Evolutionary conservation across 1,139 yeast genomes (phyloP), one percentile per base, ranked within the genome.

Genomic region (Keqinozyma sinolaborantium): DNA sequence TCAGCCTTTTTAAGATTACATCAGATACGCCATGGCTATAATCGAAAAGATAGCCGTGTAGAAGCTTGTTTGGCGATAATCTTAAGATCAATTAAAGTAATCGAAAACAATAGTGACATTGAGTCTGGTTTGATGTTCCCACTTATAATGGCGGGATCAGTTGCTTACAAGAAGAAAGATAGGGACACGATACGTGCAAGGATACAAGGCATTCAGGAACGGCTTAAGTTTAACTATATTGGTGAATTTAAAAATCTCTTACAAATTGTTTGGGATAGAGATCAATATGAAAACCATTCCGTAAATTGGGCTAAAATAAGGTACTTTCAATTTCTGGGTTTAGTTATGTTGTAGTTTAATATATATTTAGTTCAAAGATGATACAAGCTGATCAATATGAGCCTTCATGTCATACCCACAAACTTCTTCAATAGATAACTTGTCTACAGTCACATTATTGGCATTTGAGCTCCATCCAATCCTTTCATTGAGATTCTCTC

Each of bases 381-480:
- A 7, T 10, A 39, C 39, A 13, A 45, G 20, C 20, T 25, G 21
- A 10, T 49, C 52, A 12, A 49, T 47, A 25, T 49, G 48, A 2
- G 31, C 32, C 31, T 48, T 48, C 53, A 53, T 51, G 31, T 53
- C 52, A 34, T 54, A 54, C 9, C 56, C 58, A 35, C 60, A 53
- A 4, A 54, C 57, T 35, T 54, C 59, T 14, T 50, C 56, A 20
- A 54, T 53, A n/a, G 60, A 53, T 30, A 54, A 42, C 30, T 53
- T 54, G 26, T 42, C 38, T 18, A 41, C 38, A 10, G 21, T 10
- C n/a, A 49, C 28, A 20, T 43, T 46, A 6, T 31, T 23, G 5
- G 47, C 48, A 12, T 35, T 28, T 4, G 53, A 44, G 27, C 55
- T 48, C 55, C 56, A 54, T 3, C 60, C 59, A 23, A 54, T 54